phyloP scores from a whole-genome alignment of 1,284 basidiomycete species.

The Exobasidium rhododendri region DNA sequence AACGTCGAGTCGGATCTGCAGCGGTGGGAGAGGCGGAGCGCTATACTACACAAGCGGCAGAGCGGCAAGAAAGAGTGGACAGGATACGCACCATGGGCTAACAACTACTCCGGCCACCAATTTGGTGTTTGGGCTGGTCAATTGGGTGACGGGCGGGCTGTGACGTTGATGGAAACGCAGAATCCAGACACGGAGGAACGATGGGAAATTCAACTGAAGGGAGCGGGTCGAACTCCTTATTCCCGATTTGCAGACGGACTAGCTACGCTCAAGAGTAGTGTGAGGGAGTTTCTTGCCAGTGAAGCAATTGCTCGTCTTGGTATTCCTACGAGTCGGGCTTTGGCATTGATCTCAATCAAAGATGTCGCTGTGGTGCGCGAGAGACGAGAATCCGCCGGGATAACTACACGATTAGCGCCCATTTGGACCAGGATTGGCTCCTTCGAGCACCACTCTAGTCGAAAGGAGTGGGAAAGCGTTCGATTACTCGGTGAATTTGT shows the following conservation, averaged over 20 bases:
- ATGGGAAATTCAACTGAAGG: constrained; percentile 85
- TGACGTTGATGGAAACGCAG: constrained; percentile 72
- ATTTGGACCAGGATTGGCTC: constrained; percentile 89
- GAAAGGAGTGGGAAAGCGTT: constrained; percentile 61
- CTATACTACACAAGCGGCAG: constrained; percentile 10
- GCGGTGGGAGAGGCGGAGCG: constrained; percentile 11
- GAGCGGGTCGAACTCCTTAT: constrained; percentile 89
- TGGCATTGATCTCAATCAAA: constrained; percentile 76
- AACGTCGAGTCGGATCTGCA: neutral
- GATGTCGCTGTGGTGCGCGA: constrained; percentile 75
- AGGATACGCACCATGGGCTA: constrained; percentile 44
- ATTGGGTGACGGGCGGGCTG: constrained; percentile 89
- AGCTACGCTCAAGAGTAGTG: constrained; percentile 83
- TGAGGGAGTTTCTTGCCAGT: constrained; percentile 69
- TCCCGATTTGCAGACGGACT: constrained; percentile 86
- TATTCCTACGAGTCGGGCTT: constrained; percentile 84
- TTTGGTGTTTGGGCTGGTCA: constrained; percentile 95
- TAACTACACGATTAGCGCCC: constrained; percentile 79
- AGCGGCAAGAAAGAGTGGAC: neutral
- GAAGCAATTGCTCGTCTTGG: constrained; percentile 78
- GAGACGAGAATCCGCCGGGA: constrained; percentile 70
- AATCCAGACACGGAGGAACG: constrained; percentile 55
- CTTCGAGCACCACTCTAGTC: constrained; percentile 76
- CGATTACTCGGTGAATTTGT: constrained; percentile 62
- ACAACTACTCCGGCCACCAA: constrained; percentile 60